Conservation (phyloP, 257 asterid genomes). For the Primulina tabacum region DNA sequence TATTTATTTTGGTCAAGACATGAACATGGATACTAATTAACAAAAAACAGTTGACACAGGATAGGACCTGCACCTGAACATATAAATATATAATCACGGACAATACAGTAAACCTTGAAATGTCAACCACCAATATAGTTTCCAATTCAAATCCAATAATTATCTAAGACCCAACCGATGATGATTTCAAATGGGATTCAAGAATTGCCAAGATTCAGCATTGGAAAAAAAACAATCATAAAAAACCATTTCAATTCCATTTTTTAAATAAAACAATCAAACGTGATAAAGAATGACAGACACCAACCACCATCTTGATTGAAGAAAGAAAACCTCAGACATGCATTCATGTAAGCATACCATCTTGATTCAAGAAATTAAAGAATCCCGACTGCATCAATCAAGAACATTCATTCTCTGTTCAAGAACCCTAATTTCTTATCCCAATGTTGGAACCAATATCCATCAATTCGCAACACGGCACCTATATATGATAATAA, state of each 20-base stretch:
- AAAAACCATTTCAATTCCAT: background rate
- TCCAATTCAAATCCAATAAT: background rate
- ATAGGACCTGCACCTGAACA: background rate
- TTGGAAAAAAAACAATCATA: background rate
- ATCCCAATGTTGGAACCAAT: background rate
- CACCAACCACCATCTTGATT: background rate
- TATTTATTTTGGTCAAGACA: background rate
- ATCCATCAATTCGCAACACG: slow-evolving; percentile 2
- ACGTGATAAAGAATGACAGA: background rate
- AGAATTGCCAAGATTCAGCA: background rate
- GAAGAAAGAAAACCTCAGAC: slow-evolving; percentile 12
- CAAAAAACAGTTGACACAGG: background rate
- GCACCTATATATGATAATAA: slow-evolving; percentile 1
- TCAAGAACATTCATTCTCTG: slow-evolving; percentile 21
- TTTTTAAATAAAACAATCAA: background rate
- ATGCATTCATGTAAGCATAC: slow-evolving; percentile 22
- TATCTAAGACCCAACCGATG: background rate
- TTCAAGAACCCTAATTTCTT: slow-evolving; percentile 25
- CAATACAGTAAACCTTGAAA: background rate
- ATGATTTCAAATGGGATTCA: background rate
- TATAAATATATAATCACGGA: background rate
- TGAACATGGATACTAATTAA: background rate
- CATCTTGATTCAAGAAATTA: slow-evolving; percentile 28
- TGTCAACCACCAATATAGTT: background rate
- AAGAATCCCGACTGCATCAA: slow-evolving; percentile 20